Base-by-base conservation (phyloP, 2,329 filamentous ascomycete species). In the Pseudomassariella vexata region DNA sequence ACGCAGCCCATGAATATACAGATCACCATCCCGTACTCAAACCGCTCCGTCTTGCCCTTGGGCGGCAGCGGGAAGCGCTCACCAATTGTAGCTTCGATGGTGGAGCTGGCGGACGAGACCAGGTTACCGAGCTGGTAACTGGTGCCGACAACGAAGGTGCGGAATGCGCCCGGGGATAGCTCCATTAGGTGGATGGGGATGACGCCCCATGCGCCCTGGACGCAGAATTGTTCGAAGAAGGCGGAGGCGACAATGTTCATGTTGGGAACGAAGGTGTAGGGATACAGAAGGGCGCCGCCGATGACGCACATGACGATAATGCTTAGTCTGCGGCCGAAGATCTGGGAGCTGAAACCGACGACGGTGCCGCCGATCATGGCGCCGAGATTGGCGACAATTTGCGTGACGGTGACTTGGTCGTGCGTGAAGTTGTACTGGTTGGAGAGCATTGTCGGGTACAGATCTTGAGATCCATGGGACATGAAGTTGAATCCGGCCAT, bases 401-500 rank as follows among this genome's bases (percentile, higher is more conserved):
- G 79, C 0, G 79, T 85, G 3, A 85, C 68, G 0, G 82, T 86
- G 12, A 85, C 69, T 35, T 68, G 60, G 51, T 76, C 63, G 27
- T 66, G 46, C 26, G 52, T 54, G 47, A 76, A 75, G 11, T 50
- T 54, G 40, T 70, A 73, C 52, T 79, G 70, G 44, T 71, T 74
- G 41, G 62, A 54, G 16, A 79, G 52, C 69, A 79, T 69, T 14
- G 73, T 77, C 3, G 74, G 74, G 44, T 79, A 79, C 18, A 79
- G 52, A 45, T 77, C 73, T 54, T 84, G 57, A 15, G 76, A 82
- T 33, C 84, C 84, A 52, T 89, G 85, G 12, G 79, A 84, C 83
- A 92, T 88, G 53, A 92, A 94, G 61, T 94, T 94, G 66, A 94
- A 92, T 4, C 86, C 86, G 2, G 85, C 82, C 85, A 94, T 94